Evolutionary conservation across 1,284 basidiomycete species (phyloP), one percentile per base, ranked within the genome.

Genomic region (Phylloboletellus chloephorus): DNA sequence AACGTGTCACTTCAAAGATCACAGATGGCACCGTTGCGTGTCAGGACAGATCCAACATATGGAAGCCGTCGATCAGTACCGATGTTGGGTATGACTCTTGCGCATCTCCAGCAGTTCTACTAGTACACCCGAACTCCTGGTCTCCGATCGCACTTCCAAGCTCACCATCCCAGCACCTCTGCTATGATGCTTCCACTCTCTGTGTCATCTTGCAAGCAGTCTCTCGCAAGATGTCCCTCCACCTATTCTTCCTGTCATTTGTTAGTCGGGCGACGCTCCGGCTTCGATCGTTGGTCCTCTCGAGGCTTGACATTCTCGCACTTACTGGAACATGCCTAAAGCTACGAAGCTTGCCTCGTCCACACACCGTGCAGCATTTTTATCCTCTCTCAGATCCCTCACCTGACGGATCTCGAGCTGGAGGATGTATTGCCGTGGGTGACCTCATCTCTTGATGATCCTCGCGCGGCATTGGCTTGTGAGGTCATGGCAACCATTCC

Each of bases 1-100:
- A 46, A 52, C 17, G 53, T 53, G 41, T 59, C 65, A 57, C 39
- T 64, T 7, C 43, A 49, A 25, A 39, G 63, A 7, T 65, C 62
- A 1, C 63, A 60, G 38, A 51, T 37, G 37, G 53, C 53, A 7
- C 51, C 55, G 2, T 43, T 68, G 13, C 46, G 45, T 17, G 42
- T 63, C n/a, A 39, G 40, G 19, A 51, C 49, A 1, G 46, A 57
- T 39, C 38, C 52, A 10, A 31, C 30, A 1, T 56, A 26, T 13
- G 11, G 13, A 23, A 24, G 5, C 17, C 24, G 24, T 21, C 35
- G 36, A 39, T 24, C 33, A 9, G 21, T 34, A 11, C 16, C 29
- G 17, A 29, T 31, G 24, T 15, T 43, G 19, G 31, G 33, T 15
- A 39, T 48, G 35, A 13, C 36, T 16, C 12, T 37, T 2, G 39